Base-by-base conservation (phyloP, 164 flowering plant species). In the Kingdonia uniflora region DNA sequence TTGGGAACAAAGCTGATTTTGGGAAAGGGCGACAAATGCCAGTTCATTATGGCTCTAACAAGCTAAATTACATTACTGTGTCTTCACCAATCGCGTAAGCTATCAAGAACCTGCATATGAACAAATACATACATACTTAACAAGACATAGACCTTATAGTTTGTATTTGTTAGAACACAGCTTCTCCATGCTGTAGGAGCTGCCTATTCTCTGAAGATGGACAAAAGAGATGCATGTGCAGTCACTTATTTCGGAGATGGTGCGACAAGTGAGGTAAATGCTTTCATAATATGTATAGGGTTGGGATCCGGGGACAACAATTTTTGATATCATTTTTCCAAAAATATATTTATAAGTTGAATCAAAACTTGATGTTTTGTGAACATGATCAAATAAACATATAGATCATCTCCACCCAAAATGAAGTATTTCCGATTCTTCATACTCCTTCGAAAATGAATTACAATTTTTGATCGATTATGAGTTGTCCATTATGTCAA, bases 141-240 rank as follows among this genome's bases (percentile, higher is more conserved):
- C 35, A 29, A 29, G 8, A 38, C 20, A 35, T 19, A 24, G 38
- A 35, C 46, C 40, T 19, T 12, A n/a, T 29, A 19, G 35, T 41
- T 49, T 42, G 5, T 52, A 14, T 46, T 47, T 48, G 17, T 23
- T 80, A 94, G 97, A 11, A 76, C 99, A 33, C 99, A 94, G 67
- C 56, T 94, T 54, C 87, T 95, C 8, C 92, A 89, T 17, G 96
- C 99, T 22, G 97, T 83, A 14, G 99, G 99, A 25, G 97, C 82
- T 57, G 99, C 99, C 46, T 94, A 89, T 75, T 85, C 97, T 24
- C 68, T 87, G n/a, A 94, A 87, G 69, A 87, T 94, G 97, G 99
- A 89, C 51, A 63, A 63, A 12, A 81, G 76, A 65, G 77, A 83
- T 61, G 95, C 99, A 10, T 89, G 97, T 70, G 78, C 65, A 6